Evolutionary conservation across 2,329 filamentous ascomycete species (phyloP), one percentile per base, ranked within the genome.

Genomic region (Aspergillus calidoustus): DNA sequence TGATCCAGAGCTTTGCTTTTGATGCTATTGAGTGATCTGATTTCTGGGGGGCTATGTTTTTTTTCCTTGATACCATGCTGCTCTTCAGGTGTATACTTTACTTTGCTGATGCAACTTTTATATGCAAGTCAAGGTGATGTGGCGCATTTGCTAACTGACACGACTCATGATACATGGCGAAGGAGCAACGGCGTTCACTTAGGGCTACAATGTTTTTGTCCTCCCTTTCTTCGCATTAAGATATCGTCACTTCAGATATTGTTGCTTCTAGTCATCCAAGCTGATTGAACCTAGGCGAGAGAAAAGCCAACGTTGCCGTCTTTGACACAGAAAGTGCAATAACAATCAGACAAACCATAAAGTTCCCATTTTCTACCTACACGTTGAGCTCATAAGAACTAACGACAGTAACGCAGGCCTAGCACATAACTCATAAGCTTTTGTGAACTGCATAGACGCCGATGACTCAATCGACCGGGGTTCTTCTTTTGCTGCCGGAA

Each of bases 331-430:
- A 41, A 34, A 17, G 11, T 8, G 4, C 28, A n/a, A 50, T 22
- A 38, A 30, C 1, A 46, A 31, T 41, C 13, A 13, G 15, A 34
- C n/a, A 52, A 43, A 46, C 25, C 25, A 7, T 41, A 17, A 19
- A 22, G 25, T 59, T 48, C 41, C 22, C 23, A 49, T 44, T 50
- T 44, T 41, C 31, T 30, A 54, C 46, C 34, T 34, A 34, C 41
- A 34, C 17, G 22, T 44, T 46, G 13, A 55, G 31, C 44, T 51
- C 23, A 9, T 51, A 50, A 49, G 7, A 44, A 51, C 57, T 30
- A 55, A 55, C 15, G 46, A 34, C 46, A 55, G 8, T 55, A 55
- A 50, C 25, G 51, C 43, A 31, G 43, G 47, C 49, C 41, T 59
- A 59, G 48, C 8, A 54, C 34, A 54, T 52, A 53, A 46, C 38